Evolutionary conservation across 441 rosid genomes (phyloP), one percentile per base, ranked within the genome.

Genomic region (Bocquillonia castaneifolia): DNA sequence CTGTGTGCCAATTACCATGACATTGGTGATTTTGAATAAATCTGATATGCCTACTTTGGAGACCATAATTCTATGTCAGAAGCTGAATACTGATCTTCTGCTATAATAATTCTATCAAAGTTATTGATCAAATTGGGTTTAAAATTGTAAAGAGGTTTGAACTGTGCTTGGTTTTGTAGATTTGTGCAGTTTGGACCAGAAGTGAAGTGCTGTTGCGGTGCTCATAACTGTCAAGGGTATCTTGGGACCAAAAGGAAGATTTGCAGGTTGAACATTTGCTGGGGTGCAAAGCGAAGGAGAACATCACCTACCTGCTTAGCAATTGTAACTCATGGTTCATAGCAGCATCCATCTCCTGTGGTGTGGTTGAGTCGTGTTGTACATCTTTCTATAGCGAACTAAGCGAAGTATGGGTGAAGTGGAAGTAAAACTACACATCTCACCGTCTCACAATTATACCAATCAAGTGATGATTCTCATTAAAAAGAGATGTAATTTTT

Each of bases 161-260:
- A n/a, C n/a, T 53, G 59, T 28, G 65, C 68, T 60, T 57, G 54
- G 42, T 45, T 47, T 51, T 78, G 80, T 69, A 93, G 98, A 78
- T 93, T 90, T 84, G 90, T 93, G 56, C 96, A 88, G 77, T 93
- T 91, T 76, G 98, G 98, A 69, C 84, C 92, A 2, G 97, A 93
- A 75, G 97, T 86, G 70, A 83, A 73, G 79, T 93, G 97, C 76
- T 67, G 82, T 28, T 93, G 98, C 62, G 91, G 97, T 10, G 86
- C 97, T 31, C 37, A 76, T 28, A 84, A 81, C 51, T 93, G 97
- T 72, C 94, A 89, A 47, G 98, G 96, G 25, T 85, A 73, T 73
- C 92, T 93, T 3, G 97, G 97, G 56, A 82, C 80, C 67, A 89
- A 84, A 79, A 88, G 72, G 70, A 91, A 89, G 82, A 78, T 89